Evolutionary conservation across 176 grass and related monocot species (phyloP), one percentile per base, ranked within the genome.

Genomic region (Raddia guianensis): DNA sequence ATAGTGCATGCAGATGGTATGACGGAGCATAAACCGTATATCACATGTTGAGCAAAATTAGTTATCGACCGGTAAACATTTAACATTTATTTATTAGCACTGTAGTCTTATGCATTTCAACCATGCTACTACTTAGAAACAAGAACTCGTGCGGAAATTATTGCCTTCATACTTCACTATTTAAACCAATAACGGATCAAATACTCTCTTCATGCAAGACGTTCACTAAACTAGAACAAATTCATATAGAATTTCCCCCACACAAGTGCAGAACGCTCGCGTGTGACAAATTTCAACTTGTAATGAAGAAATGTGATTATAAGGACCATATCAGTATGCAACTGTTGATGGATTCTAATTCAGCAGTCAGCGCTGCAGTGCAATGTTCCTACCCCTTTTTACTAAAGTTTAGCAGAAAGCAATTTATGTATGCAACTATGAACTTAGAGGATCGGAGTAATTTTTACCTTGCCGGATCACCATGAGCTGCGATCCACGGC

Each of bases 401-500:
- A 55, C 9, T 37, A 45, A 7, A 62, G 45, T 52, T 27, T 16
- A 77, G 46, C n/a, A 70, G 4, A 2, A 52, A 78, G 7, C 44
- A 72, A 76, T 15, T 11, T 33, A 27, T 27, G 27, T 27, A 27
- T 27, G 27, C 27, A 81, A 50, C 3, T 37, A 37, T 3, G 44
- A 66, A 66, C 32, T 48, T 14, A 42, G 6, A 43, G 19, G 14
- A 72, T 4, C 3, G 5, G 59, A 56, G 18, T 2, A 65, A 40
- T 9, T 73, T 73, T 81, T 71, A 97, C 94, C 94, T 94, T 54
- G 91, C 88, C 5, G 79, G 94, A 88, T 97, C 94, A 63, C 89
- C 94, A 35, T 97, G 94, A 1, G 94, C 89, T 16, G 91, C 89
- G 46, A 97, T 86, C 94, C 94, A 97, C 15, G 94, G 94, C 83